A percentile compares a stretch with the other conserved stretches of the same genome.
Evolutionary conservation across 352 stramenopile genomes (phyloP).

Genomic region (Globisporangium cystogenes): DNA sequence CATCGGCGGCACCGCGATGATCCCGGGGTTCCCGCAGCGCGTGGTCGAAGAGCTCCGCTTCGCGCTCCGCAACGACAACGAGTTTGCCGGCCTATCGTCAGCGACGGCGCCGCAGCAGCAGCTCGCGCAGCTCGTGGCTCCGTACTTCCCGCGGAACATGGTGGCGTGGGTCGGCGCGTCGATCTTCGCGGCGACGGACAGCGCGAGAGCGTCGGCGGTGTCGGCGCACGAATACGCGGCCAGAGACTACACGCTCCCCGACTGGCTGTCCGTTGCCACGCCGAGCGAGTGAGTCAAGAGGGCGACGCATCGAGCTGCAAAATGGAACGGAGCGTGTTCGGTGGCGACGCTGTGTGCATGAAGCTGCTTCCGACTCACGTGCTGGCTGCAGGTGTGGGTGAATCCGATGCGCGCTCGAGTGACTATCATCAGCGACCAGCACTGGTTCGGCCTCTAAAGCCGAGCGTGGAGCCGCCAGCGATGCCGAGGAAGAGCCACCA

Average conservation of each 20-base stretch:
- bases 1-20: conserved; percentile 69
- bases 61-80: conserved; percentile 28
- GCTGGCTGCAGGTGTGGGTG: not conserved
- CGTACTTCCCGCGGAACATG: conserved; percentile 69
- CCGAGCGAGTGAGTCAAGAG: conserved; percentile 12
- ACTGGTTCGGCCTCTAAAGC: conserved; percentile 46
- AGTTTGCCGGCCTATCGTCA: conserved; percentile 29
- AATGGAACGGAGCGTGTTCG: not conserved
- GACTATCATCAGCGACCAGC: conserved; percentile 39
- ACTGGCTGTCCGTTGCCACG: conserved; percentile 67
- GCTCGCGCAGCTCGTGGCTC: conserved; percentile 28
- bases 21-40: conserved; percentile 57
- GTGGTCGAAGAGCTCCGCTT: conserved; percentile 41
- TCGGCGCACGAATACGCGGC: conserved; percentile 44
- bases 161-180: conserved; percentile 73
- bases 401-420: not conserved
- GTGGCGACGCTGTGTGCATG: not conserved
- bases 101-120: conserved; percentile 6
- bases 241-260: conserved; percentile 25
- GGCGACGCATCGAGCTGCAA: not conserved
- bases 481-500: conserved; percentile 54
- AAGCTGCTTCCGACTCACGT: too few relatives aligned
- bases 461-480: conserved; percentile 33
- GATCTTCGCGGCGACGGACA: conserved; percentile 66
- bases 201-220: conserved; percentile 31